A percentile compares a stretch with the other conserved stretches of the same genome.
These are phyloP conservation scores for Colletotrichum godetiae DNA, from an alignment of 2,329 filamentous ascomycete genomes.

Conservation along the genomic window DNA sequence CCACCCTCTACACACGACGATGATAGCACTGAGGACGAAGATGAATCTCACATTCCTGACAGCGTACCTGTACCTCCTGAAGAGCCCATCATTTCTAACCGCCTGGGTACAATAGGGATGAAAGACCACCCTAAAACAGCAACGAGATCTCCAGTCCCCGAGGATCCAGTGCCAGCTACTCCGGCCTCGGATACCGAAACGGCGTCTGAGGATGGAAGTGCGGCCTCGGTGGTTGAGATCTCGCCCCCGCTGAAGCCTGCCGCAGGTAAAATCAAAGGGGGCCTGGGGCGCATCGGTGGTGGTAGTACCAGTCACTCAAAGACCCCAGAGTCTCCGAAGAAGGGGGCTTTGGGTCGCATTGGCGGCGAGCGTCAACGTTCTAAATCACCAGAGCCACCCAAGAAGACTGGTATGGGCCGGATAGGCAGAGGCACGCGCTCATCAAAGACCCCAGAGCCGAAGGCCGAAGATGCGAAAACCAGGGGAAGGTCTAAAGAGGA, in stretches of 20 bases:
- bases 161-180: slow-evolving; percentile 38
- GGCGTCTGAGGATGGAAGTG: slow-evolving; percentile 48
- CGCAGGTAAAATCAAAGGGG: neutral
- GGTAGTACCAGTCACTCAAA: neutral
- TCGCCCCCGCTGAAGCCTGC: slow-evolving; percentile 1
- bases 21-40: slow-evolving; percentile 48
- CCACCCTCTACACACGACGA: slow-evolving; percentile 40
- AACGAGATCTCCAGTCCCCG: slow-evolving; percentile 39
- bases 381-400: slow-evolving; percentile 24
- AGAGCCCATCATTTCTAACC: slow-evolving; percentile 37
- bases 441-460: slow-evolving; percentile 11
- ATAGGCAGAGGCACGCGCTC: slow-evolving; percentile 43
- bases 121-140: slow-evolving; percentile 41
- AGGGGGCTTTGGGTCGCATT: slow-evolving; percentile 54
- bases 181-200: slow-evolving; percentile 58
- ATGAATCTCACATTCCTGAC: slow-evolving; percentile 37
- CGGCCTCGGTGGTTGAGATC: neutral
- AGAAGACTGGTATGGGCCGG: slow-evolving; percentile 44
- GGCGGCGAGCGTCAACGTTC: slow-evolving; percentile 44
- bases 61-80: slow-evolving; percentile 37
- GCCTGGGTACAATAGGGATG: slow-evolving; percentile 52
- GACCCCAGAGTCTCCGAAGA: slow-evolving; percentile 38
- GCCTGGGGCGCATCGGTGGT: neutral
- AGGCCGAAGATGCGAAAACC: neutral
- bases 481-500: slow-evolving; percentile 35